Base-by-base conservation (phyloP, 345 rosid species). In the Hibiscus mutabilis region DNA sequence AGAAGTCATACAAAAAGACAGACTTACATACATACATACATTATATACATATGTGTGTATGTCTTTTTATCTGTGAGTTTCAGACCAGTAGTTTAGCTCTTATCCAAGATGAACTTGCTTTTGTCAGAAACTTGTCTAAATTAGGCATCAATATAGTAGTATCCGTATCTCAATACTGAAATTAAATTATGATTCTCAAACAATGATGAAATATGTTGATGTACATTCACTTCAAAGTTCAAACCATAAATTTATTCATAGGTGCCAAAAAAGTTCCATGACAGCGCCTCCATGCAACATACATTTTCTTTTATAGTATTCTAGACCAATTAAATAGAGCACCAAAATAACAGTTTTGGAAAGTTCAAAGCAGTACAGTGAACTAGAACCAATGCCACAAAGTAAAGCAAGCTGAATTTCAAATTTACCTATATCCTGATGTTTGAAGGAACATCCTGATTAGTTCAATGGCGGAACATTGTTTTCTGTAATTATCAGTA, bases 361-460 rank as follows among this genome's bases (percentile, higher is more conserved):
- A 68, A 25, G 52, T 31, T 7, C 4, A 35, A 42, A 66, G 72
- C 15, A 19, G 33, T 19, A 69, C n/a, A 55, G 16, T 11, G 22
- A 56, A 53, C 4, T 2, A 62, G 24, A 21, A 59, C 10, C 61
- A 46, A 35, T 49, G 24, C 16, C 35, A 70, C 0, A 67, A 70
- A 46, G 51, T 19, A 67, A 67, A 14, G 27, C 2, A 47, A 73
- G 67, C 16, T 60, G 44, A 25, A 60, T 46, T 60, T 44, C 40
- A 71, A 70, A 60, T 80, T 78, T 73, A 91, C 97, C 93, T 80
- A 74, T 82, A 70, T 61, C 95, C 95, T 5, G 82, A 73, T 24
- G 82, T 80, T 69, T 90, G 89, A 75, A 94, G 93, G 78, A 94
- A 94, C 97, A 94, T 94, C 78, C 83, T 90, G 60, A 94, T 79